Conservation (phyloP, 176 grass and related monocot genomes). For the sorghum (Sorghum bicolor) region Sorghum_bicolor_NCBIv3 NC_012870.2:69778001-69778500, state of each 20-base stretch:
- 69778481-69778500: not conserved
- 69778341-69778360: not conserved
- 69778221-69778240: constrained; percentile 92
- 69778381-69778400: constrained; percentile 66
- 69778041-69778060: constrained; percentile 85
- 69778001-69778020: not conserved
- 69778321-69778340: not conserved
- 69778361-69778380: constrained; percentile 15
- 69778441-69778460: constrained; percentile 36
- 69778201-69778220: constrained; percentile 93
- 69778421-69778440: constrained; percentile 16
- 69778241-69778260: constrained; percentile 85
- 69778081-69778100: constrained; percentile 93
- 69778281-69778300: constrained; percentile 6
- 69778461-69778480: constrained; percentile 24
- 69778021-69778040: not conserved
- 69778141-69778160: not conserved
- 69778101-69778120: constrained; percentile 93
- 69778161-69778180: constrained; percentile 47
- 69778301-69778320: constrained; percentile 4
- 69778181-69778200: constrained; percentile 86
- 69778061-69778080: constrained; percentile 85
- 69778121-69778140: constrained; percentile 57
- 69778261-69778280: not conserved
- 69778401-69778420: constrained; percentile 41